Percentiles rank a stretch among this genome's conserved stretches.
Conservation (phyloP, 345 rosid species). For the Eucalyptus tenuipes region DNA sequence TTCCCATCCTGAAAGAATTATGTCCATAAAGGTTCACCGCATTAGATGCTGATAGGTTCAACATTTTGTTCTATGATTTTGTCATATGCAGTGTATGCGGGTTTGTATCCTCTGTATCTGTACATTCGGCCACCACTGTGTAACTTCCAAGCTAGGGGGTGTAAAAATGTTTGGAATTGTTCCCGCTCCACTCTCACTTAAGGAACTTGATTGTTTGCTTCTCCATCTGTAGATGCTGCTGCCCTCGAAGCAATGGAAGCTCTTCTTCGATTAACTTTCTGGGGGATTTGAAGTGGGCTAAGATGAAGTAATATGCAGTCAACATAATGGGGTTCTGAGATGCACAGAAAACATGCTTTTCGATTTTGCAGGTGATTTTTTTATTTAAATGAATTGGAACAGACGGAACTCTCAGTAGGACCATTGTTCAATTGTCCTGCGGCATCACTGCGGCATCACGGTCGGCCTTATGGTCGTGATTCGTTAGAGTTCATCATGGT, state of each 20-base stretch:
- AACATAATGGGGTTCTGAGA: not conserved
- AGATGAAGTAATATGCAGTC: not conserved
- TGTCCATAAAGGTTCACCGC: not conserved
- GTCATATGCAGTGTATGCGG: not conserved
- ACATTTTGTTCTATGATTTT: not conserved
- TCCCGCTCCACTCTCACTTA: not conserved
- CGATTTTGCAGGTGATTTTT: not conserved
- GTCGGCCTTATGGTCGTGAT: not conserved
- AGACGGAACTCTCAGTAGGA: not conserved
- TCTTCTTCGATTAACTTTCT: not conserved
- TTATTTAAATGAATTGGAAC: not conserved
- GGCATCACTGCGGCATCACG: not conserved
- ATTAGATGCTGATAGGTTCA: not conserved
- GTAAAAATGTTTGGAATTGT: not conserved
- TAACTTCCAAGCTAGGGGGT: not conserved
- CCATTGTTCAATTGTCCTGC: not conserved
- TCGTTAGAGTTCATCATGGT: not conserved
- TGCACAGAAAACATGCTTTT: not conserved
- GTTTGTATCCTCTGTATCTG: not conserved
- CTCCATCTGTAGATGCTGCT: not conserved
- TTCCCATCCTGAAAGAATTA: too few species aligned
- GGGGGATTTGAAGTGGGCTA: not conserved
- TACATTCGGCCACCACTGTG: not conserved
- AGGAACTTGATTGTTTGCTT: not conserved
- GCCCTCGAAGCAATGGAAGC: not conserved